A percentile compares a stretch with the other conserved stretches of the same genome.
phyloP scores from a whole-genome alignment of 2,329 filamentous ascomycete genomes.

The Canariomyces notabilis region DNA sequence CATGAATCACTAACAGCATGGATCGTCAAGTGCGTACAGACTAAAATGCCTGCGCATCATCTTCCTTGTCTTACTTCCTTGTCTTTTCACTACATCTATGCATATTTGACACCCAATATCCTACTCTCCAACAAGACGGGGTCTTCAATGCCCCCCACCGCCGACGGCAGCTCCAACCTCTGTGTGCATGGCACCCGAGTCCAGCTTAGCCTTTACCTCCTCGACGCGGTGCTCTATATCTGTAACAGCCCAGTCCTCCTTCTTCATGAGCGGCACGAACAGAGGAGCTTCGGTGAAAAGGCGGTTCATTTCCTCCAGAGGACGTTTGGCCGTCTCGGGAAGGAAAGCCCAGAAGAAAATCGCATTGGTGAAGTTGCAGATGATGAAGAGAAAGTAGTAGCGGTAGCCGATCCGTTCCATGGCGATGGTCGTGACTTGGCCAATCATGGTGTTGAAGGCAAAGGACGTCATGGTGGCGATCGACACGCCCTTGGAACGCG shows the following conservation, averaged over 20 bases:
- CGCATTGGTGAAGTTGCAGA: slow-evolving; percentile 53
- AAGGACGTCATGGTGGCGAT: slow-evolving; percentile 62
- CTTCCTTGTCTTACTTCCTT: no score
- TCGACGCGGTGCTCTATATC: slow-evolving; percentile 13
- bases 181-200: background rate
- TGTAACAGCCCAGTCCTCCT: slow-evolving; percentile 2
- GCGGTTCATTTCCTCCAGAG: slow-evolving; percentile 62
- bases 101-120: background rate
- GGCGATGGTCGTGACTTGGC: slow-evolving; percentile 40
- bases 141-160: background rate
- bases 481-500: slow-evolving; percentile 67
- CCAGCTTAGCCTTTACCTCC: slow-evolving; percentile 13
- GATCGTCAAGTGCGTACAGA: no score
- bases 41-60: no score
- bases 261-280: slow-evolving; percentile 11
- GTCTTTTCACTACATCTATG: background rate
- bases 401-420: slow-evolving; percentile 41
- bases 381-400: slow-evolving; percentile 46
- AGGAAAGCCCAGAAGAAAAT: slow-evolving; percentile 54
- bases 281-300: slow-evolving; percentile 47
- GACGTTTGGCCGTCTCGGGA: slow-evolving; percentile 55
- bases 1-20: no score
- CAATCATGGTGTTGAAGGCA: slow-evolving; percentile 17
- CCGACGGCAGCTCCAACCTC: background rate
- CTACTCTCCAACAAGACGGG: background rate